Base-by-base conservation (phyloP, 2,329 filamentous ascomycete species). In the Pseudogymnoascus sp. region DNA sequence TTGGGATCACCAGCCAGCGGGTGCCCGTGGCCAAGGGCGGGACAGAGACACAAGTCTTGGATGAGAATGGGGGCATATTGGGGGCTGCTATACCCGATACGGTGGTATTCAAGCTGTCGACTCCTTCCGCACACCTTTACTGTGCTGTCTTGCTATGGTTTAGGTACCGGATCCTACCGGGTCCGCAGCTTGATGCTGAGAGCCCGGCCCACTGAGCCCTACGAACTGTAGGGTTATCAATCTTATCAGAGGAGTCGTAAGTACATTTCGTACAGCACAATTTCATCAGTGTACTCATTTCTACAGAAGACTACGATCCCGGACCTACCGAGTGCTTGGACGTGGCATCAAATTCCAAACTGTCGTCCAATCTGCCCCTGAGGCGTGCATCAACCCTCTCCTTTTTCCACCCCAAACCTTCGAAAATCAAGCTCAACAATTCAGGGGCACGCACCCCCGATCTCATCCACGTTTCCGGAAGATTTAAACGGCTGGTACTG, bases 391-490 rank as follows among this genome's bases (percentile, higher is more conserved):
- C 47, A 28, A 53, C 25, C 6, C 14, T 31, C 47, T 53, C 47
- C 47, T 31, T 31, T 53, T 53, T 16, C n/a, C 14, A 53, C 14
- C 25, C 14, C 47, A 53, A 53, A 16, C 47, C 8, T 31, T 16
- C 25, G 4, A 18, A 11, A 6, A 31, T 53, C 47, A 28, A 8
- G 25, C 47, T 31, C 47, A 31, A 53, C 14, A 53, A 31, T 25
- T 2, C 47, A 53, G 47, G 47, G 47, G 47, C 47, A 53, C 47
- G 47, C 40, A 44, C 40, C 14, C 23, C 6, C 47, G 25, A 53
- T 53, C 47, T 31, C 47, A 53, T 31, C 47, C 47, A 53, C 47
- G 47, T 53, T 53, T 53, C 23, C 47, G 47, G 47, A 31, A 31
- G 23, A 31, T 53, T 53, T 53, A 31, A 53, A 31, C 47, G 47